These are phyloP conservation scores for Hanseniaspora taiwanica DNA, from an alignment of 805 yeast species.

Conservation along the genomic window DNA sequence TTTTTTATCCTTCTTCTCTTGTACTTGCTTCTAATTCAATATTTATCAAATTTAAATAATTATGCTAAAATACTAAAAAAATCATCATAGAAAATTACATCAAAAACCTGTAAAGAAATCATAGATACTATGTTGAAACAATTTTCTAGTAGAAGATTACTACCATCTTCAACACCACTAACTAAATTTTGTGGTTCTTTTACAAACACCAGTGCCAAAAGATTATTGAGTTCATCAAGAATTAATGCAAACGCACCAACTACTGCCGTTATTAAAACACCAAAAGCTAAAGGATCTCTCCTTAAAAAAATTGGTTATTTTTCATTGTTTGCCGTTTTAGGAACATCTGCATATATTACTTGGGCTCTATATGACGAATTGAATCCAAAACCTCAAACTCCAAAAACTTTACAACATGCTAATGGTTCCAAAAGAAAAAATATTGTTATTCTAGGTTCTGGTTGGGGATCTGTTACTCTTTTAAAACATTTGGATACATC, in stretches of 20 bases:
- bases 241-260: background rate
- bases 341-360: conserved; percentile 44
- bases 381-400: conserved; percentile 44
- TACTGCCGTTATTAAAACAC: background rate
- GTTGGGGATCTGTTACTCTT: conserved; percentile 89
- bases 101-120: background rate
- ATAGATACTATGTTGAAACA: background rate
- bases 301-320: conserved; percentile 26
- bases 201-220: too few relatives aligned
- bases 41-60: background rate
- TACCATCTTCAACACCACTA: too few relatives aligned
- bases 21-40: too few relatives aligned
- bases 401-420: conserved; percentile 42
- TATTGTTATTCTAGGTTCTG: conserved; percentile 67
- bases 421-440: conserved; percentile 32
- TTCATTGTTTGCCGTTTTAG: conserved; percentile 35
- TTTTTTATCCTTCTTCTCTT: too few relatives aligned
- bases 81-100: background rate
- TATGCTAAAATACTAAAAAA: background rate
- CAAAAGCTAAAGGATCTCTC: conserved; percentile 10
- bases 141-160: background rate
- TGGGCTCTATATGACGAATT: conserved; percentile 53
- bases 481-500: conserved; percentile 77
- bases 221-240: too few relatives aligned
- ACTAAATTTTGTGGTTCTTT: too few relatives aligned